These are phyloP conservation scores for Prototheca stagnorum DNA, from an alignment of 163 green algal species.

Conservation along the genomic window DNA sequence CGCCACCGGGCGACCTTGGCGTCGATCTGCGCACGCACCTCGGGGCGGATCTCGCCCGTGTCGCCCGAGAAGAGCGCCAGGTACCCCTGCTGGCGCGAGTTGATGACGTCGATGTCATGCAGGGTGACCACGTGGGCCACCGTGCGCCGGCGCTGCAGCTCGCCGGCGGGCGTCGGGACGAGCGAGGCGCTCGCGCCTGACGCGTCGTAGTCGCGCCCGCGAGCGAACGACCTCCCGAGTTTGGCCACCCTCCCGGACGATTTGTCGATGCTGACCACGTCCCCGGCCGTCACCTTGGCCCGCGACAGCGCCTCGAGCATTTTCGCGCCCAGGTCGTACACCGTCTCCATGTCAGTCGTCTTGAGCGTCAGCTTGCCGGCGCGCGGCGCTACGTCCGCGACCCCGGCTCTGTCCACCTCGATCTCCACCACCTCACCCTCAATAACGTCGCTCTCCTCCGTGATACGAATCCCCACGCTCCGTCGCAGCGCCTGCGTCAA, in stretches of 20 bases:
- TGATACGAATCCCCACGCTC: conserved; percentile 95
- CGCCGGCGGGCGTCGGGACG: conserved; percentile 92
- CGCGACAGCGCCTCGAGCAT: conserved; percentile 83
- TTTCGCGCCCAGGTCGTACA: conserved; percentile 94
- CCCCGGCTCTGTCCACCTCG: conserved; percentile 87
- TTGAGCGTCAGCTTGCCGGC: conserved; percentile 93
- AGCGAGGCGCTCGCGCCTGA: conserved; percentile 80
- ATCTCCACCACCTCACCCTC: conserved; percentile 98
- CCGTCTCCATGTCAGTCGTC: conserved; percentile 98
- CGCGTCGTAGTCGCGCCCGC: conserved; percentile 90
- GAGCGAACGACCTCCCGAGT: conserved; percentile 83
- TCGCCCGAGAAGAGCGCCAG: conserved; percentile 94
- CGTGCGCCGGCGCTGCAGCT: conserved; percentile 94
- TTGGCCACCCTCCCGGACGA: conserved; percentile 73
- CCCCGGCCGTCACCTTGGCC: conserved; percentile 78
- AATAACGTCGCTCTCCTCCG: conserved; percentile 97
- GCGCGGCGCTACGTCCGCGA: conserved; percentile 43
- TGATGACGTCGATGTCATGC: conserved; percentile 98
- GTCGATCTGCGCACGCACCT: conserved; percentile 98
- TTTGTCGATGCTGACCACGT: conserved; percentile 97
- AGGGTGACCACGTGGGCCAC: conserved; percentile 92
- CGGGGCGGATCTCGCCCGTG: conserved; percentile 92
- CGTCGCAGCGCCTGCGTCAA: conserved; percentile 97
- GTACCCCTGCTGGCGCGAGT: conserved; percentile 76
- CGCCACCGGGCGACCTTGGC: conserved; percentile 87